Evolutionary conservation across 352 stramenopile species (phyloP), one percentile per base, ranked within the genome.

Genomic region (Phytophthora sansomeana): DNA sequence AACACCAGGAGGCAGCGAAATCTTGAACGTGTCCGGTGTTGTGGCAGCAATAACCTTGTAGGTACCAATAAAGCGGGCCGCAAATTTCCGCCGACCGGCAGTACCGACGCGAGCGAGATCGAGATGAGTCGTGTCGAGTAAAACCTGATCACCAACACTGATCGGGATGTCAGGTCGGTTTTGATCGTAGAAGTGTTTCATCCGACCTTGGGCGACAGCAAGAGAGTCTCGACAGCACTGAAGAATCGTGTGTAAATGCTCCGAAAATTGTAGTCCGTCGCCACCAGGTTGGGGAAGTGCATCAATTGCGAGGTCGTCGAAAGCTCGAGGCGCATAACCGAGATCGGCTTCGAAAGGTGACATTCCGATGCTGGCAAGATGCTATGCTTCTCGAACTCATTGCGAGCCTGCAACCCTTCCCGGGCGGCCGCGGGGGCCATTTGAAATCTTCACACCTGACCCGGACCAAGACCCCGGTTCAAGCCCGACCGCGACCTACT

Each of bases 261-360:
- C 41, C 4, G 21, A 10, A 24, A 48, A 48, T 8, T 4, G 6
- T n/a, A 48, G 41, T 14, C 17, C 41, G 8, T 30, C 41, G 7
- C 7, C 8, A 16, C 14, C 19, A 10, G 43, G 21, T 4, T 17
- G 26, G 26, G 28, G 24, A 6, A 36, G 9, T 4, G 19, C 43
- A 19, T 17, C 10, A 6, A 51, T 9, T 3, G 46, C 46, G 16
- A 48, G 19, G 16, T 48, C 41, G 5, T 13, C n/a, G 10, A 48
- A 30, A 28, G 41, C n/a, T 29, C 29, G 26, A 8, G 28, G 33
- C 16, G 14, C 5, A n/a, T 50, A 59, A 13, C 58, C 49, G 14
- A 67, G 9, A 17, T 67, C 58, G 1, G 38, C 58, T n/a, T 48
- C 49, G 28, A 67, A 60, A 19, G 58, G 58, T 2, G 58, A 51